Evolutionary conservation across 352 stramenopile genomes (phyloP), one percentile per base, ranked within the genome.

Genomic region (Phytophthora kernoviae): DNA sequence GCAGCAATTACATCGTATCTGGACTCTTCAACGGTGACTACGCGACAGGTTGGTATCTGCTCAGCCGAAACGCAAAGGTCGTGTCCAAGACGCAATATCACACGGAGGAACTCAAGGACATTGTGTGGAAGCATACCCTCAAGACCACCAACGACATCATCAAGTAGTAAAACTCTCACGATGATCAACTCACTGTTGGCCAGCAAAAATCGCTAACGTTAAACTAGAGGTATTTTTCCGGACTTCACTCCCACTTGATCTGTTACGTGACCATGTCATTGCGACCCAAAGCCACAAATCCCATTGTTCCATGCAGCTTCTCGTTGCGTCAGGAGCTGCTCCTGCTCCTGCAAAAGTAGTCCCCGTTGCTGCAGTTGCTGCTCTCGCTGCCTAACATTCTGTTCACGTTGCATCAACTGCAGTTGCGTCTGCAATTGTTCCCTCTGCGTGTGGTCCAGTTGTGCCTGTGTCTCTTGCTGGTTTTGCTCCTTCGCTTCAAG

Each of bases 21-120:
- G 62, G 55, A 3, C 49, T 70, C 17, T 14, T 61, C 8, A 58
- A 70, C 18, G 55, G 55, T 8, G 33, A 70, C n/a, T 70, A 55
- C 26, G 45, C 24, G 11, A 39, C 5, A n/a, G 62, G 62, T 0
- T 70, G 62, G 62, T 67, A 50, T 32, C n/a, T 70, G 36, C 56
- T 70, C 6, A 48, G 53, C 32, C 43, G 62, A 49, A 61, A 65
- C 40, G 56, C 27, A 15, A 37, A 55, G 40, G 50, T 36, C 26
- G 21, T 58, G 39, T 21, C 45, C 8, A 49, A 52, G 56, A 63
- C 62, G 24, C 58, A 66, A 27, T 62, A 51, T 15, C 62, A 67
- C 33, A 66, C 62, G 10, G 44, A 70, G 24, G 62, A 67, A 20
- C 18, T 47, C 11, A 67, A 67, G 50, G 34, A 70, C 18, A 34